Conservation (phyloP, 192 early-diverging fungal species). For the Podila horticola region DNA sequence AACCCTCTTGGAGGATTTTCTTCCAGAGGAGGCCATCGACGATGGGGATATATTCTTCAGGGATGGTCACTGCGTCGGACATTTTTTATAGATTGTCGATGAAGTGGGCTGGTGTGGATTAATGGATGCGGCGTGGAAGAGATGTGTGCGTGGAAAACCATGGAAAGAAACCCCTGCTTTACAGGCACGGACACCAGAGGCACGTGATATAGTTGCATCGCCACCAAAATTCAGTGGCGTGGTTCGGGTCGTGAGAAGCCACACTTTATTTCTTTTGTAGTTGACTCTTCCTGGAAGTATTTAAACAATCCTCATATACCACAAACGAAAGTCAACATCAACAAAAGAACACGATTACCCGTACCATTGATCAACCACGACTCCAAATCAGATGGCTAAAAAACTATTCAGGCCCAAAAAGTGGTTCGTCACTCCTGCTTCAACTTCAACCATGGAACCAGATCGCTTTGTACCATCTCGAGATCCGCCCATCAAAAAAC, state of each 20-base stretch:
- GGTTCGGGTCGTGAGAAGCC: neutral
- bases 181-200: neutral
- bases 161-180: neutral
- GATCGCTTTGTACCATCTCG: neutral
- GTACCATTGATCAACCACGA: neutral
- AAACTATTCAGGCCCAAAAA: neutral
- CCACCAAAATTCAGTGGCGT: neutral
- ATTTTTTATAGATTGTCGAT: constrained; percentile 11
- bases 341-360: too few relatives aligned
- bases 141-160: neutral
- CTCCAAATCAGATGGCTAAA: neutral
- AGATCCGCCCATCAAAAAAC: neutral
- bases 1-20: constrained; percentile 50
- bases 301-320: too few relatives aligned
- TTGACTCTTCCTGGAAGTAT: too few relatives aligned
- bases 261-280: neutral
- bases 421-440: neutral
- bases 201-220: neutral
- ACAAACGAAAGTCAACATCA: too few relatives aligned
- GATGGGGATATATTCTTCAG: constrained; percentile 46
- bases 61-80: constrained; percentile 43
- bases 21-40: constrained; percentile 50
- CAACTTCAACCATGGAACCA: neutral
- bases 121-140: neutral
- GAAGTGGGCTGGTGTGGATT: neutral